Evolutionary conservation across 345 rosid genomes (phyloP), one percentile per base, ranked within the genome.

Genomic region (Moricandia moricandioides): DNA sequence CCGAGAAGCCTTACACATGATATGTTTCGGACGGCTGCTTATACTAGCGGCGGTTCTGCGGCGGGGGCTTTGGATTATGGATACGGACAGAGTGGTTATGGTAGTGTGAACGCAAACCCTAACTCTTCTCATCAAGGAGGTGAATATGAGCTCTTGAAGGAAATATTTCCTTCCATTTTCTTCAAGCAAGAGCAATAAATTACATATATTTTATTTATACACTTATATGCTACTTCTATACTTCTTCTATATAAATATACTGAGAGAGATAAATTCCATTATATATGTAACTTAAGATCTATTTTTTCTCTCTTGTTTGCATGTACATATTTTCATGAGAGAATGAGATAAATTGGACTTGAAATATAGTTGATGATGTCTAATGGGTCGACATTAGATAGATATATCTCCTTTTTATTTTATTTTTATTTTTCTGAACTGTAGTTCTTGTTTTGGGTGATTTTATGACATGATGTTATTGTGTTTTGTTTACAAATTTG

Each of bases 131-230:
- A 77, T 0, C 88, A 83, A 17, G 84, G 84, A 27, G 83, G 83
- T 39, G 93, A 92, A 60, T 85, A 85, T 69, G 96, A 92, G 24
- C 24, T 21, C 24, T 21, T 21, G 24, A 21, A 21, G 24, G 24
- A 21, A 21, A 21, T 21, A 21, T 21, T 21, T 21, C 24, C 24
- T 21, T 21, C 24, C 24, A 21, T 21, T 21, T 21, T 21, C 24
- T 21, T 84, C 69, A 87, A 90, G 72, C 89, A 82, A 65, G 96
- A 92, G 79, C 87, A 83, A 8, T 86, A 83, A 86, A 67, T 57
- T 57, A 13, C 7, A 26, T 56, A 6, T 14, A 52, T 3, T 51
- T 14, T 33, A 60, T n/a, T 26, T 8, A 55, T 62, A 69, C 69
- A 37, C 9, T 58, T 4, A 30, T 13, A 34, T 62, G 24, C 61